Conservation (phyloP, 352 stramenopile species). For the Phytophthora litchii region DNA sequence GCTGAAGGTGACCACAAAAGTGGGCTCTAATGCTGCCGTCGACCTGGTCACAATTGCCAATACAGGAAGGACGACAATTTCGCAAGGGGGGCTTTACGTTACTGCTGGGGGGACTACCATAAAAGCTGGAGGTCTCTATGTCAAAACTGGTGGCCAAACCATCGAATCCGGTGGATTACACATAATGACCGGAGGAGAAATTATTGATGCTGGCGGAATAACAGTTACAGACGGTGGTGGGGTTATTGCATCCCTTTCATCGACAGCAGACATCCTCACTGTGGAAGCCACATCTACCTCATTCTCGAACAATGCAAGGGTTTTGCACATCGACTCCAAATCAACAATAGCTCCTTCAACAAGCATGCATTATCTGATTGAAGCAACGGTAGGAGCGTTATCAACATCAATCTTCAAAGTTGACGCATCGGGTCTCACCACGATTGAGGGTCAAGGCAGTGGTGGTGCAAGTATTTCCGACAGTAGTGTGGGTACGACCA, state of each 20-base stretch:
- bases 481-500: not conserved
- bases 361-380: slow-evolving; percentile 29
- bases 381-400: slow-evolving; percentile 9
- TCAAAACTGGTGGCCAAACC: slow-evolving; percentile 37
- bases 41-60: slow-evolving; percentile 53
- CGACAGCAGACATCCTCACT: slow-evolving; percentile 23
- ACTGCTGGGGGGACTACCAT: slow-evolving; percentile 50
- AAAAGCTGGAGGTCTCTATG: slow-evolving; percentile 42
- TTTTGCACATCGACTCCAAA: slow-evolving; percentile 26
- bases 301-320: slow-evolving; percentile 28
- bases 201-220: slow-evolving; percentile 39
- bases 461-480: slow-evolving; percentile 19
- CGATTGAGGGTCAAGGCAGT: slow-evolving; percentile 16
- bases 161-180: slow-evolving; percentile 49
- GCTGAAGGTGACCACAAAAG: slow-evolving; percentile 38
- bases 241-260: slow-evolving; percentile 25
- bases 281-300: slow-evolving; percentile 26
- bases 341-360: slow-evolving; percentile 13
- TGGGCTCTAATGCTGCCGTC: slow-evolving; percentile 14
- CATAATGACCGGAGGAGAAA: slow-evolving; percentile 44
- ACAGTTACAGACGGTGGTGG: slow-evolving; percentile 43
- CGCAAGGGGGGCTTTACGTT: slow-evolving; percentile 42
- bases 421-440: slow-evolving; percentile 8
- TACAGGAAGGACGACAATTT: slow-evolving; percentile 55
- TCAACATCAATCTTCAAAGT: slow-evolving; percentile 15